Evolutionary conservation across 2,329 filamentous ascomycete genomes (phyloP), one percentile per base, ranked within the genome.

Genomic region (Trichoderma polysporum): DNA sequence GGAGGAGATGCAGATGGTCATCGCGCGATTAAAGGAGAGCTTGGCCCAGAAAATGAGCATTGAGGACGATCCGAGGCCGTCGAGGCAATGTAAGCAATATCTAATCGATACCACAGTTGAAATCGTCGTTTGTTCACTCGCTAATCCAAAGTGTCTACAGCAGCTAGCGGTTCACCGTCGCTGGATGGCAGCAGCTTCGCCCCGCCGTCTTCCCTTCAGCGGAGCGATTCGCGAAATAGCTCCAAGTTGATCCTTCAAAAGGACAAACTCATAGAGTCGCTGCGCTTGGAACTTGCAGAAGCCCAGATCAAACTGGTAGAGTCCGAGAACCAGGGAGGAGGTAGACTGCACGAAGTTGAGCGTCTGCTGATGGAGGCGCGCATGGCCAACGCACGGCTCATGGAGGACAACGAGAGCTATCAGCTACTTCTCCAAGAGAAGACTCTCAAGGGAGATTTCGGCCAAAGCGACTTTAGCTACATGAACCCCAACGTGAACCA

Each of bases 341-440:
- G 93, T 53, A 89, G 91, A 31, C 82, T 97, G 75, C 91, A 92
- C 71, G 93, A 97, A 78, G 86, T 98, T n/a, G 94, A 98, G 80
- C 90, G 91, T 73, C 88, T 92, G 70, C 86, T 98, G 61, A 89
- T 97, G 80, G 94, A 98, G 76, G 90, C 93, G 45, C 92, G 94
- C 74, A 95, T 98, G 91, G 91, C 93, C 71, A 99, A 98, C 76
- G 95, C 95, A 66, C 88, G 94, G 53, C 83, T 99, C 70, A 95
- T 97, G 91, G 95, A 99, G 80, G 95, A 99, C 79, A 98, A 98
- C 74, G 95, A 99, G 80, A 97, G 93, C 80, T 99, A 97, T 79
- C 94, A 98, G 79, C 86, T 98, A 41, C 88, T 99, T 19, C 88
- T 99, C 27, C 93, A 93, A 75, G 94, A 98, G 79, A 94, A 93